These are phyloP conservation scores for Grosmannia clavigera DNA, from an alignment of 2,329 filamentous ascomycete genomes.

Conservation along the genomic window DNA sequence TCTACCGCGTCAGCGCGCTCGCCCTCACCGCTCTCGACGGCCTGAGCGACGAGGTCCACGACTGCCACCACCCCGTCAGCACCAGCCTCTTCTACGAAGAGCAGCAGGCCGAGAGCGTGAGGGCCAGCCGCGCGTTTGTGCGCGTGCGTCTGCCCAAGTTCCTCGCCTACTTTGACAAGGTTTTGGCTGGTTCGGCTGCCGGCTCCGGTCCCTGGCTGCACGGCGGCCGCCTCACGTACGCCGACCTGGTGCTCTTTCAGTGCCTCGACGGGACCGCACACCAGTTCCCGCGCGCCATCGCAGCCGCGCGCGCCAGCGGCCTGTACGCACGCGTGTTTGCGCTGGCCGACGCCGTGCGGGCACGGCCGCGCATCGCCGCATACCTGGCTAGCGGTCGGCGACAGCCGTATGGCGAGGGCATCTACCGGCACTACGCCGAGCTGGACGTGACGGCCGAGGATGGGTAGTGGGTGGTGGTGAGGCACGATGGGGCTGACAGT, in stretches of 20 bases:
- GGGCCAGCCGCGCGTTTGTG: slow-evolving; percentile 44
- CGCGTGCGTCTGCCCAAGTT: slow-evolving; percentile 58
- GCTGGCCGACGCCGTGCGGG: slow-evolving; percentile 51
- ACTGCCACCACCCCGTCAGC: slow-evolving; percentile 62
- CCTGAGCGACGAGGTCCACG: slow-evolving; percentile 58
- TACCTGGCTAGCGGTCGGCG: slow-evolving; percentile 58
- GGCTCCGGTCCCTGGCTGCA: slow-evolving; percentile 47
- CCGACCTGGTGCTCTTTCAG: slow-evolving; percentile 64
- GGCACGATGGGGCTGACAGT: too few species aligned
- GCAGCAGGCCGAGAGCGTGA: slow-evolving; percentile 55
- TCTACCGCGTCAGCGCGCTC: slow-evolving; percentile 50
- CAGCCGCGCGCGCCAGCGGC: slow-evolving; percentile 37
- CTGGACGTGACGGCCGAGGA: slow-evolving; percentile 38
- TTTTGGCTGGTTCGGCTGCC: slow-evolving; percentile 45
- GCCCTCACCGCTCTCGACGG: slow-evolving; percentile 59
- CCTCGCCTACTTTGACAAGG: slow-evolving; percentile 56
- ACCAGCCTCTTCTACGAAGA: slow-evolving; percentile 55
- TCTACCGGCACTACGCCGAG: slow-evolving; percentile 64
- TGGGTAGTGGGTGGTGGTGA: not conserved
- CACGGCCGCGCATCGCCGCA: slow-evolving; percentile 49
- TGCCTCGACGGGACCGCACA: slow-evolving; percentile 46
- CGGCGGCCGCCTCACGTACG: slow-evolving; percentile 52
- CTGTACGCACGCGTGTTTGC: slow-evolving; percentile 51
- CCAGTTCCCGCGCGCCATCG: slow-evolving; percentile 58
- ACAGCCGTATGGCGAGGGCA: slow-evolving; percentile 47